Percentiles rank a stretch among this genome's conserved stretches.
These are phyloP conservation scores for Colletotrichum costaricense DNA, from an alignment of 2,329 filamentous ascomycete genomes.

Conservation along the genomic window DNA sequence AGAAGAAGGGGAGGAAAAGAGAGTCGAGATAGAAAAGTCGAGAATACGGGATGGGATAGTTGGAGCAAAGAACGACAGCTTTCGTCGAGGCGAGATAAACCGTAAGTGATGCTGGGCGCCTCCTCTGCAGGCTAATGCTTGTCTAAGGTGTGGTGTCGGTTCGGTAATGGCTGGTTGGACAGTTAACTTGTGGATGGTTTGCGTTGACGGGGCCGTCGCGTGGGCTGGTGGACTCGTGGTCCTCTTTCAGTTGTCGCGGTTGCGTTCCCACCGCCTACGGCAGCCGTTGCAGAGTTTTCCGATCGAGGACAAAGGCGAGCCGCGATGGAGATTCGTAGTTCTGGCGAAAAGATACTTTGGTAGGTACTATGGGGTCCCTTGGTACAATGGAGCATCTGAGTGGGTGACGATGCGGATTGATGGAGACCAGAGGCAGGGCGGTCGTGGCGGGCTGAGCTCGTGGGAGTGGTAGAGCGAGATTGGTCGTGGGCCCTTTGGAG, in stretches of 20 bases:
- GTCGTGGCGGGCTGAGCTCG: constrained; percentile 19
- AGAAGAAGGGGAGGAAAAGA: not conserved
- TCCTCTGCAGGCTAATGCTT: constrained; percentile 3
- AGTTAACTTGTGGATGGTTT: not conserved
- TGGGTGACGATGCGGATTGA: constrained; percentile 21
- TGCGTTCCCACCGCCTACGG: constrained; percentile 5
- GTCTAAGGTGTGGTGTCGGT: not conserved
- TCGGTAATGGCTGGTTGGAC: not conserved
- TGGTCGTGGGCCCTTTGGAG: constrained; percentile 17
- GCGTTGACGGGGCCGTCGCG: not conserved
- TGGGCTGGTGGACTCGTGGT: not conserved
- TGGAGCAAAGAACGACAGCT: constrained; percentile 3
- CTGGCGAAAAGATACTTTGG: not conserved
- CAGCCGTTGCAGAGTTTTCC: constrained; percentile 34
- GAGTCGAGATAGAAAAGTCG: not conserved
- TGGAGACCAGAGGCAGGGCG: constrained; percentile 19
- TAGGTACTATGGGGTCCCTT: not conserved
- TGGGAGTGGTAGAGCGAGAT: constrained; percentile 30
- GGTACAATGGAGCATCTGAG: not conserved
- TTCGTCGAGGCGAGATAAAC: constrained; percentile 1
- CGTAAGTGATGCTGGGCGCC: constrained; percentile 14
- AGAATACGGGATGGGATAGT: constrained; percentile 19
- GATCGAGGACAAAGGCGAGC: constrained; percentile 12
- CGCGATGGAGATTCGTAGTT: constrained; percentile 4
- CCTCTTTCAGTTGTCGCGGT: not conserved